These are phyloP conservation scores for Rhinocladiella similis DNA, from an alignment of 2,329 filamentous ascomycete genomes.

Conservation along the genomic window DNA sequence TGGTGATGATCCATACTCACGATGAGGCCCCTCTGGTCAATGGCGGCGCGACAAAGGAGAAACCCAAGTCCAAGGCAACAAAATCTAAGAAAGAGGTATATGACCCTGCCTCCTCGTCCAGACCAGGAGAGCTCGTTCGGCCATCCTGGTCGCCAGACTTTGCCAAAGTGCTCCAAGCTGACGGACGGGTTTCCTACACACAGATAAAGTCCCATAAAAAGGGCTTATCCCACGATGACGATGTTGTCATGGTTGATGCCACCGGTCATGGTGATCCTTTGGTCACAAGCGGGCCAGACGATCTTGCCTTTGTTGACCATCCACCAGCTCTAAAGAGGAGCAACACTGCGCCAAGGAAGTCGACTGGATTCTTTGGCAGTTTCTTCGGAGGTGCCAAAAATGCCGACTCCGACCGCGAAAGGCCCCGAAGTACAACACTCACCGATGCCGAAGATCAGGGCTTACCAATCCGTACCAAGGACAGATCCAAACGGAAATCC, in stretches of 20 bases:
- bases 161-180: constrained; percentile 21
- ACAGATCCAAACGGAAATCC: constrained; percentile 40
- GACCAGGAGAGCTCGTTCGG: constrained; percentile 6
- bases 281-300: constrained; percentile 49
- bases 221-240: constrained; percentile 43
- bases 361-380: constrained; percentile 57
- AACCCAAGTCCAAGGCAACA: constrained; percentile 35
- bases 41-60: constrained; percentile 36
- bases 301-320: constrained; percentile 53
- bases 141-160: constrained; percentile 27
- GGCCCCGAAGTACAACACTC: constrained; percentile 28
- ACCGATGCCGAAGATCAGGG: constrained; percentile 28
- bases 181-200: constrained; percentile 22
- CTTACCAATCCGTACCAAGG: constrained; percentile 31
- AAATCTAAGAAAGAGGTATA: constrained; percentile 42
- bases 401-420: constrained; percentile 23
- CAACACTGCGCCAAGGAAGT: constrained; percentile 63
- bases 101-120: constrained; percentile 16
- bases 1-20: constrained; percentile 57
- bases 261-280: constrained; percentile 48
- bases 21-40: constrained; percentile 38
- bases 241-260: constrained; percentile 56
- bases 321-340: constrained; percentile 59
- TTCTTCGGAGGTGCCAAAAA: constrained; percentile 62
- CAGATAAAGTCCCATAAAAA: constrained; percentile 33